These are phyloP conservation scores for Nakaseomyces bracarensis DNA, from an alignment of 1,139 yeast species.

Conservation along the genomic window DNA sequence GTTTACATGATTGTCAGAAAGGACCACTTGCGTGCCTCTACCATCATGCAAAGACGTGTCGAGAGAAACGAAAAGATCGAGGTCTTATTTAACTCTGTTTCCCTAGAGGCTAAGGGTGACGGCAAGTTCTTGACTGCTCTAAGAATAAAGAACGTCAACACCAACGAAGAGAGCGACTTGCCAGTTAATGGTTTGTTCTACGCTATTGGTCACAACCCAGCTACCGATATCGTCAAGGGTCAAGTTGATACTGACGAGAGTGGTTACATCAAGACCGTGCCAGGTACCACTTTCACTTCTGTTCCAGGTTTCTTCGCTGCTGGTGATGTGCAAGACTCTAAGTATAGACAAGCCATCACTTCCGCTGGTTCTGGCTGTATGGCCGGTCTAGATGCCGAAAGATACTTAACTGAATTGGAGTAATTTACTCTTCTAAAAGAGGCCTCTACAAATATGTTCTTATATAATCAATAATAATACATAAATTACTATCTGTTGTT, in stretches of 20 bases:
- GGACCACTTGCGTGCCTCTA: constrained; percentile 87
- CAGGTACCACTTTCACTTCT: constrained; percentile 85
- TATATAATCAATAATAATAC: too few species aligned
- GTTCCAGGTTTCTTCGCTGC: constrained; percentile 94
- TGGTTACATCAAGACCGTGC: constrained; percentile 81
- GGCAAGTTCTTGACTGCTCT: constrained; percentile 64
- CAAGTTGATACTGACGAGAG: constrained; percentile 79
- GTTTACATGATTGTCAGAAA: constrained; percentile 89
- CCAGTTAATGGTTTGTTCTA: constrained; percentile 89
- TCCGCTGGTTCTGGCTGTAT: constrained; percentile 99
- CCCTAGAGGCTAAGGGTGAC: constrained; percentile 86
- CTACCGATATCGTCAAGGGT: constrained; percentile 67
- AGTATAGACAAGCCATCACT: constrained; percentile 97
- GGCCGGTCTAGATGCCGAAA: constrained; percentile 97
- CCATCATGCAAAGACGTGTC: constrained; percentile 93
- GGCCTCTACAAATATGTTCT: too few species aligned
- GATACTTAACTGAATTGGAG: constrained; percentile 65
- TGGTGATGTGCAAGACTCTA: constrained; percentile 97
- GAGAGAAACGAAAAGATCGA: constrained; percentile 78
- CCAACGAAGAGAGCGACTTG: constrained; percentile 59
- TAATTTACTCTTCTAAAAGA: too few species aligned
- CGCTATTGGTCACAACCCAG: constrained; percentile 97
- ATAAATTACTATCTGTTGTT: too few species aligned
- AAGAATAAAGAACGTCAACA: constrained; percentile 59
- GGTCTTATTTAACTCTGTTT: constrained; percentile 77